Base-by-base conservation (phyloP, 768 basidiomycete genomes). In the Pisolithus microcarpus region DNA sequence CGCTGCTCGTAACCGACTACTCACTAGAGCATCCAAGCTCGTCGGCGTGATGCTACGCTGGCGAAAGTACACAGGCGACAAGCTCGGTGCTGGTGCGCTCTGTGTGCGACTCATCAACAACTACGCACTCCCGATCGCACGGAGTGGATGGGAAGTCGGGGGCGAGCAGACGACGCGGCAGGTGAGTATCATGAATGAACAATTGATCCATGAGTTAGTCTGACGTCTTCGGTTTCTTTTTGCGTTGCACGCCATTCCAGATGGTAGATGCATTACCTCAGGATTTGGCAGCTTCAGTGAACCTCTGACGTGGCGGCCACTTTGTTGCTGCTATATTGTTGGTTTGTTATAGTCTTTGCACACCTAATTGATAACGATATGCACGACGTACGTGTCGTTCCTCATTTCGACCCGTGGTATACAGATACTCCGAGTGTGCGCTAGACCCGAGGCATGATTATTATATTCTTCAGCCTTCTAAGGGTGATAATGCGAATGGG, bases 131-230 rank as follows among this genome's bases (percentile, higher is more conserved):
- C 80, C 78, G 5, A 72, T 88, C 28, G 84, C 91, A 5, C 76
- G 81, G 53, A 77, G 75, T 50, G 87, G 86, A 8, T 96, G 92
- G 93, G 89, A 91, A 39, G 85, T 89, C 36, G 91, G 93, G 10
- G 91, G 91, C 2, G 77, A 84, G 64, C 80, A 80, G 37, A 68
- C 79, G 52, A 70, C 79, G 51, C 71, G 68, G 26, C 80, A 79
- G 77, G 89, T 89, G 54, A 56, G 70, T 63, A 38, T 46, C 48
- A 37, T 43, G 21, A 23, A 16, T 18, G 36, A 30, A 30, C 28
- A 28, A 28, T 28, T 30, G 10, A 18, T 36, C n/a, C 23, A 24
- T 24, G 13, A n/a, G 38, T 21, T 18, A 24, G 43, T 31, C 30
- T 24, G 13, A 16, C 13, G 4, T 34, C 40, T 43, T 49, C 43